Base-by-base conservation (phyloP, 768 basidiomycete species). In the Suillus bovinus region DNA sequence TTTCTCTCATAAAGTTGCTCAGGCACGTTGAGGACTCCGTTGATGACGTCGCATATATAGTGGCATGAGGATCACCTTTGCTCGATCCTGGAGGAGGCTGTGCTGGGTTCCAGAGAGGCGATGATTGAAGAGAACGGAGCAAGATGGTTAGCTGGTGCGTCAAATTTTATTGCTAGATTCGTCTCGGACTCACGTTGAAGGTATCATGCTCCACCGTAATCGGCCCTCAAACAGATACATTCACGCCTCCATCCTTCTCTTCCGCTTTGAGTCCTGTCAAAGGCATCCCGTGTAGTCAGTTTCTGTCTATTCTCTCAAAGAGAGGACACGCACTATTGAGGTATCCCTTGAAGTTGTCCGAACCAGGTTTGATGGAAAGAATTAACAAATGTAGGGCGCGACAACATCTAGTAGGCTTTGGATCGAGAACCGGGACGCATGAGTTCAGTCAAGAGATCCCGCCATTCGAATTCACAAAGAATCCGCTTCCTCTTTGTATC, bases 101-200 rank as follows among this genome's bases (percentile, higher is more conserved):
- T 71, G 92, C 95, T 7, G 82, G 93, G 52, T 98, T 99, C 78
- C 96, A 95, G 72, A 91, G 90, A 2, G 94, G 91, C 71, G 91
- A 90, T 65, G 95, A 97, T 67, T 97, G 94, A 93, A 94, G 98
- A 78, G 96, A 95, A 0, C 82, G 95, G 58, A 94, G 91, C 65
- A 86, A 88, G 24, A 94, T 98, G 84, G 86, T 99, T 56, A 87
- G 89, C 61, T 99, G 96, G 96, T 94, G 65, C 61, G 87, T 73
- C 4, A 5, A 50, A 24, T n/a, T 29, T 4, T 65, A 31, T 41
- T 55, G 27, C 47, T 17, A 27, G 55, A 42, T 16, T 13, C 7
- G n/a, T 2, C 27, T 61, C 22, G 46, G 34, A 2, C 27, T 49
- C 13, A 36, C 29, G 17, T 14, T 9, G 41, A 55, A n/a, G 22